phyloP scores from a whole-genome alignment of 2,329 filamentous ascomycete species.

The Fusarium sp. region DNA sequence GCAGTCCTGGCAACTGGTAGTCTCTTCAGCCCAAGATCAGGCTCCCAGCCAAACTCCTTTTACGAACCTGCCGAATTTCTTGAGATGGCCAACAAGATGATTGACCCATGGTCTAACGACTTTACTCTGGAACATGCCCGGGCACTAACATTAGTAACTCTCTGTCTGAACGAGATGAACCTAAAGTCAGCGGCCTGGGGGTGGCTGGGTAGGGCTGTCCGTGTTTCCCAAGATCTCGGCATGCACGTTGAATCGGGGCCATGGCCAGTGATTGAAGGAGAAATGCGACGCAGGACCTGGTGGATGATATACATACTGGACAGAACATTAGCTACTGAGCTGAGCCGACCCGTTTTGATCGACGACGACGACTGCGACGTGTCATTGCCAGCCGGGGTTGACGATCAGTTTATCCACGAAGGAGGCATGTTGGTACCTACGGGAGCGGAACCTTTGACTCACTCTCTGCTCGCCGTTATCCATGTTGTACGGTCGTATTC shows the following conservation, averaged over 20 bases:
- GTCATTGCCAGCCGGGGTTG: slow-evolving; percentile 78
- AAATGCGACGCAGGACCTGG: slow-evolving; percentile 90
- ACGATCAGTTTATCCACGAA: slow-evolving; percentile 79
- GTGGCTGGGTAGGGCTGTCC: slow-evolving; percentile 83
- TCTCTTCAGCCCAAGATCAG: slow-evolving; percentile 71
- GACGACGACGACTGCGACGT: slow-evolving; percentile 90
- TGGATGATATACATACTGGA: slow-evolving; percentile 95
- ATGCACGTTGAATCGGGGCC: slow-evolving; percentile 79
- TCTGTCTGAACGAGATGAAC: slow-evolving; percentile 88
- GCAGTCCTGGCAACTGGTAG: slow-evolving; percentile 84
- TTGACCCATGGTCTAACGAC: slow-evolving; percentile 85
- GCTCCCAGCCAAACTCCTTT: slow-evolving; percentile 62
- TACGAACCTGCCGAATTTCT: slow-evolving; percentile 70
- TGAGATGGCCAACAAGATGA: slow-evolving; percentile 72
- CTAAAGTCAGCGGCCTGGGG: slow-evolving; percentile 85
- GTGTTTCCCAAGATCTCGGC: slow-evolving; percentile 84
- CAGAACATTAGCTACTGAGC: slow-evolving; percentile 80
- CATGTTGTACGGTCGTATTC: slow-evolving; percentile 83
- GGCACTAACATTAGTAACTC: slow-evolving; percentile 74
- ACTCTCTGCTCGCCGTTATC: slow-evolving; percentile 80
- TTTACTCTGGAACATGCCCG: slow-evolving; percentile 80
- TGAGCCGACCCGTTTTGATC: slow-evolving; percentile 83
- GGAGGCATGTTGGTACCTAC: slow-evolving; percentile 63
- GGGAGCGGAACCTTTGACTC: slow-evolving; percentile 66
- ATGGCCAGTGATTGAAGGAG: slow-evolving; percentile 79